Percentiles rank a stretch among this genome's conserved stretches.
Evolutionary conservation across 75 land plant genomes (phyloP).

Genomic region (Cunninghamia lanceolata): DNA sequence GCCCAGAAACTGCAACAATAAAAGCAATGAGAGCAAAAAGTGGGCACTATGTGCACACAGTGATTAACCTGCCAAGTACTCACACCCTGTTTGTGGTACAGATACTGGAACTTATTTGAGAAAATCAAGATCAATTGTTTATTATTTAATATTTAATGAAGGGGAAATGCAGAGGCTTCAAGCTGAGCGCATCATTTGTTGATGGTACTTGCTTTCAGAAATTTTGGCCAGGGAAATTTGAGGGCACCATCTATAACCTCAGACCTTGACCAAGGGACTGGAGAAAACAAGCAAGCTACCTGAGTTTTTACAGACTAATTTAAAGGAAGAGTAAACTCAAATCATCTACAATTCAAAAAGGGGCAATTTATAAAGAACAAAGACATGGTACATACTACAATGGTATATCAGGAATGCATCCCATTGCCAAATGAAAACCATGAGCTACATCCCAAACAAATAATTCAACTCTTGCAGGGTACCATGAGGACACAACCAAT

Average conservation of each 20-base stretch:
- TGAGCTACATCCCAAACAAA: neutral
- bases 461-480: neutral
- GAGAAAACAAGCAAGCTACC: neutral
- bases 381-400: neutral
- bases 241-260: neutral
- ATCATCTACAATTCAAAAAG: neutral
- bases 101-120: neutral
- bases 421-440: neutral
- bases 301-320: neutral
- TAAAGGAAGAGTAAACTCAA: neutral
- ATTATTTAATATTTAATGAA: neutral
- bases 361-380: neutral
- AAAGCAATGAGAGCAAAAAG: slow-evolving; percentile 2
- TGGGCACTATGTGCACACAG: neutral
- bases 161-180: neutral
- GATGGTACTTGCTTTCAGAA: neutral
- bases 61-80: slow-evolving; percentile 3
- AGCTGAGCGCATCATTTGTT: neutral
- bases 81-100: neutral
- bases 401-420: neutral
- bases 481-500: neutral
- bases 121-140: neutral
- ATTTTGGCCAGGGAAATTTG: neutral
- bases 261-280: neutral
- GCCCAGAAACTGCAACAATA: slow-evolving; percentile 6